Conservation (phyloP, 2,329 filamentous ascomycete species). For the Verruconis gallopava region DNA sequence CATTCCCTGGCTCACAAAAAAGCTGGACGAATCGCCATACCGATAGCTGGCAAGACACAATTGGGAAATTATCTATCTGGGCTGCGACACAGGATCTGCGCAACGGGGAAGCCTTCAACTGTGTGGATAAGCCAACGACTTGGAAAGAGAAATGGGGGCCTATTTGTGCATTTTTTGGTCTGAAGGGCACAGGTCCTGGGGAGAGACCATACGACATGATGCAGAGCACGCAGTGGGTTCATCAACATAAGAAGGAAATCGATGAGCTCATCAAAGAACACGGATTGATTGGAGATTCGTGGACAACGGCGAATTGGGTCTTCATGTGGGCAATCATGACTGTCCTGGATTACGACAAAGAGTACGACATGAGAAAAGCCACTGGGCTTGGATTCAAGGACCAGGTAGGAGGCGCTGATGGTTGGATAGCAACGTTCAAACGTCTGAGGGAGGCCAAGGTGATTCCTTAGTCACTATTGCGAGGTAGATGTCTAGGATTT, state of each 20-base stretch:
- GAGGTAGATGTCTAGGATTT: too few relatives aligned
- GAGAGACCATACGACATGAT: constrained; percentile 25
- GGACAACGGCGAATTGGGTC: neutral
- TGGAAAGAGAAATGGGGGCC: constrained; percentile 24
- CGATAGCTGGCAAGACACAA: constrained; percentile 22
- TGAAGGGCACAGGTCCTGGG: constrained; percentile 13
- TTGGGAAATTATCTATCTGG: constrained; percentile 27
- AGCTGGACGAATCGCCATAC: neutral
- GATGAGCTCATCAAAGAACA: neutral
- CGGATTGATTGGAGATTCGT: neutral
- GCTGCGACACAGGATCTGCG: constrained; percentile 15
- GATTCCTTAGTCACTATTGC: constrained; percentile 1
- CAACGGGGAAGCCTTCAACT: neutral
- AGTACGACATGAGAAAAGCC: constrained; percentile 9
- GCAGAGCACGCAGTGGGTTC: constrained; percentile 2
- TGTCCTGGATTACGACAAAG: constrained; percentile 2
- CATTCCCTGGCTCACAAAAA: constrained; percentile 31
- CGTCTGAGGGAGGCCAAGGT: constrained; percentile 16
- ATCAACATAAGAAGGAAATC: neutral
- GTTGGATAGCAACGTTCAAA: constrained; percentile 17
- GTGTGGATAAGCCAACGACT: constrained; percentile 13
- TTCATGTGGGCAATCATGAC: neutral
- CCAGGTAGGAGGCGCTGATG: constrained; percentile 13
- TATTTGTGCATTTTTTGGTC: neutral
- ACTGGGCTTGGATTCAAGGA: constrained; percentile 15